phyloP scores from a whole-genome alignment of 2,329 filamentous ascomycete species.

The Cytospora chrysosperma region DNA sequence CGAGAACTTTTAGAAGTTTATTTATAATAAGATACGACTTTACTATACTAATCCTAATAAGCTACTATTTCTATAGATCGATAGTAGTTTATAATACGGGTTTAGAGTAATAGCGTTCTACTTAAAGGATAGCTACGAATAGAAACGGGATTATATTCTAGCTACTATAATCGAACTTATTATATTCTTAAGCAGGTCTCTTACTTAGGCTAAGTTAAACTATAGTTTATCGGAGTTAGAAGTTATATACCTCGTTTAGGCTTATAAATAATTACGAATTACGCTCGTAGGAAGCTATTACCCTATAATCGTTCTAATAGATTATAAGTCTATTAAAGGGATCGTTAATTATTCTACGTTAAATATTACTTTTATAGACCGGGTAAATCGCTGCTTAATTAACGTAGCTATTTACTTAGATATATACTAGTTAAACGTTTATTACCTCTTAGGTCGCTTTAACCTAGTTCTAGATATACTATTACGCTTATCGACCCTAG shows the following conservation, averaged over 20 bases:
- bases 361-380: background rate
- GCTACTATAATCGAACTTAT: background rate
- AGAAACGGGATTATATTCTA: background rate
- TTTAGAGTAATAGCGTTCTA: background rate
- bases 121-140: background rate
- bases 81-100: background rate
- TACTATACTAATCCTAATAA: background rate
- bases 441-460: background rate
- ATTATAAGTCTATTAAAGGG: background rate
- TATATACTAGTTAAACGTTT: background rate
- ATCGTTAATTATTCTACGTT: conserved; percentile 1
- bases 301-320: background rate
- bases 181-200: too few species aligned
- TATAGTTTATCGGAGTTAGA: background rate
- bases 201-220: background rate
- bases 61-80: background rate
- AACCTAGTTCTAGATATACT: background rate
- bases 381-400: background rate
- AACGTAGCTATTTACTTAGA: background rate
- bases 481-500: too few species aligned
- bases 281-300: background rate
- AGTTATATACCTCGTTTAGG: too few species aligned
- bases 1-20: background rate
- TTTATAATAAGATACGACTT: background rate
- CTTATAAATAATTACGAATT: too few species aligned